Evolutionary conservation across 345 rosid species (phyloP).

Genomic region (Pistacia integerrima): DNA sequence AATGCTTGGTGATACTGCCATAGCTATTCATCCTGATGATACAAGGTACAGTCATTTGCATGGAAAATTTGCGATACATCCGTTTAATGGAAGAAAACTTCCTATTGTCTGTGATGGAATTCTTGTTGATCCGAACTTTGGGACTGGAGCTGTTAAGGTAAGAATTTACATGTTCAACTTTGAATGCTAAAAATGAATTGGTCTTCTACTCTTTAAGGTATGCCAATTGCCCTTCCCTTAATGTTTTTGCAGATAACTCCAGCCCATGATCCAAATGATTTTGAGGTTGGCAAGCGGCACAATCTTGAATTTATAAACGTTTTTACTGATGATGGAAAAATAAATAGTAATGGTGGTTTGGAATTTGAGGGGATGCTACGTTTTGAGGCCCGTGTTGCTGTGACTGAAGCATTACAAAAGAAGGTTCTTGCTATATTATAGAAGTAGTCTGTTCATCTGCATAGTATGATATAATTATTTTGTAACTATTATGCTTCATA

Average conservation of each 20-base stretch:
- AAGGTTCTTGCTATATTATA: slow-evolving; percentile 39
- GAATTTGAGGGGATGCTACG: slow-evolving; percentile 88
- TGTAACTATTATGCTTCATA: slow-evolving; percentile 8
- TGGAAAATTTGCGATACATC: slow-evolving; percentile 85
- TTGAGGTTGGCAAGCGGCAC: slow-evolving; percentile 89
- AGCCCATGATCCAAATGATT: slow-evolving; percentile 97
- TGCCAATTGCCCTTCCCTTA: slow-evolving; percentile 5
- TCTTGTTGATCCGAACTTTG: slow-evolving; percentile 87
- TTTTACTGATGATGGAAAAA: slow-evolving; percentile 89
- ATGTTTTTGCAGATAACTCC: slow-evolving; percentile 80
- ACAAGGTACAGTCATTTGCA: slow-evolving; percentile 80
- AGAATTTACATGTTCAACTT: slow-evolving; percentile 14
- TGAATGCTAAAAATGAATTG: slow-evolving; percentile 13
- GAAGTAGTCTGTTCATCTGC: neutral
- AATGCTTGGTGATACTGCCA: slow-evolving; percentile 97
- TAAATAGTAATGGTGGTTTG: slow-evolving; percentile 79
- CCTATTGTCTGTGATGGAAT: slow-evolving; percentile 75
- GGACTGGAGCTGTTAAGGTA: slow-evolving; percentile 99
- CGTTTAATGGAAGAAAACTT: slow-evolving; percentile 86
- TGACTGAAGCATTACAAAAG: slow-evolving; percentile 68
- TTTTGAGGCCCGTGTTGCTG: slow-evolving; percentile 82
- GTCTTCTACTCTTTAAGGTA: neutral
- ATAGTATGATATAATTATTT: neutral
- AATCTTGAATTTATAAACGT: slow-evolving; percentile 76
- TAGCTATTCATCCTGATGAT: slow-evolving; percentile 93